Percentiles rank a stretch among this genome's conserved stretches.
Conservation (phyloP, 495 filamentous ascomycete species). For the Lophium mytilinum region DNA sequence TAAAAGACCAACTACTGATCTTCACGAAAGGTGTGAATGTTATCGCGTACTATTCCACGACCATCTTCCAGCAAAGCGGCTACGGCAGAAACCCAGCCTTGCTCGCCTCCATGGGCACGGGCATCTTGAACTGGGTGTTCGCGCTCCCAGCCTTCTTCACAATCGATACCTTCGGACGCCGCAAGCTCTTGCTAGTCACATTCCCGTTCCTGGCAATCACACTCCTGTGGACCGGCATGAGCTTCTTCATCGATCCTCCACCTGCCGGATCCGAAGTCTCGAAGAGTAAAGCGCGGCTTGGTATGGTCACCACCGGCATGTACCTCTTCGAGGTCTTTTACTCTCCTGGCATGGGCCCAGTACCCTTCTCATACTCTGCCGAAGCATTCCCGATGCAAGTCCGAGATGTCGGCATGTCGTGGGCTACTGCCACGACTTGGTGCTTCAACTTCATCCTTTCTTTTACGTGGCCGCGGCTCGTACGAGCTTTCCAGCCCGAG, state of each 20-base stretch:
- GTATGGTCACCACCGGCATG: background rate
- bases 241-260: conserved; percentile 6
- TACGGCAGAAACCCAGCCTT: conserved; percentile 38
- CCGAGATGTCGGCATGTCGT: conserved; percentile 31
- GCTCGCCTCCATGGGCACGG: conserved; percentile 50
- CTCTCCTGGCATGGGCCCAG: conserved; percentile 49
- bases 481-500: conserved; percentile 42
- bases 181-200: conserved; percentile 38
- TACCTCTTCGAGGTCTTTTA: conserved; percentile 41
- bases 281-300: no score
- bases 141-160: conserved; percentile 59
- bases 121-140: conserved; percentile 55
- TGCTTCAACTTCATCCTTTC: conserved; percentile 40
- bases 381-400: conserved; percentile 47
- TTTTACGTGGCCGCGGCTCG: conserved; percentile 49
- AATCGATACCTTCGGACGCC: conserved; percentile 37
- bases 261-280: no score
- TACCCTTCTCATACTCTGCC: conserved; percentile 52
- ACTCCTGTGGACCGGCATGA: conserved; percentile 26
- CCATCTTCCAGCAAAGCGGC: conserved; percentile 53
- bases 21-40: conserved; percentile 17
- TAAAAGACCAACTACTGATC: conserved; percentile 24
- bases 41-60: conserved; percentile 42
- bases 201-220: conserved; percentile 31
- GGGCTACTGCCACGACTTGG: conserved; percentile 40